Percentiles rank a stretch among this genome's conserved stretches.
phyloP scores from a whole-genome alignment of 257 asterid genomes.

The Gynochthodes officinalis region DNA sequence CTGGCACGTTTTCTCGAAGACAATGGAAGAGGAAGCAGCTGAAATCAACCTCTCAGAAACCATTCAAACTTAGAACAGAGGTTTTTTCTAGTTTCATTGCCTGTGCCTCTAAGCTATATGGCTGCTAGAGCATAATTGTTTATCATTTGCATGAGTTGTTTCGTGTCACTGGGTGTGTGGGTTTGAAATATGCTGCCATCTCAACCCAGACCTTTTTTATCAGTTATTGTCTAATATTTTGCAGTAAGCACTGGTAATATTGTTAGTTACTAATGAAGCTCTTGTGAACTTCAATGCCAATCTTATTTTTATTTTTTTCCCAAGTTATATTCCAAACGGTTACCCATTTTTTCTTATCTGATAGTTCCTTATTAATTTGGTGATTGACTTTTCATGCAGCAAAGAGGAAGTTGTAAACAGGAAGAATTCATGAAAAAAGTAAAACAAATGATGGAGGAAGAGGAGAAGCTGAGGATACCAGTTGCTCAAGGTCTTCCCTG shows the following conservation, averaged over 20 bases:
- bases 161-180: neutral
- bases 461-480: slow-evolving; percentile 77
- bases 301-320: neutral
- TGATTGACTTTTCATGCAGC: slow-evolving; percentile 41
- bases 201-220: neutral
- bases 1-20: slow-evolving; percentile 42
- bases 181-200: neutral
- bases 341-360: no score
- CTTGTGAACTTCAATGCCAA: neutral
- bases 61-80: slow-evolving; percentile 84
- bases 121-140: neutral
- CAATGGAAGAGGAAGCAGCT: slow-evolving; percentile 52
- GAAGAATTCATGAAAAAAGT: slow-evolving; percentile 75
- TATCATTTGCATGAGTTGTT: neutral
- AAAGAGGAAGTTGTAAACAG: slow-evolving; percentile 84
- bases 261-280: neutral
- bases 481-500: slow-evolving; percentile 96
- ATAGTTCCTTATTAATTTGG: neutral
- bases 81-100: slow-evolving; percentile 29
- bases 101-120: neutral
- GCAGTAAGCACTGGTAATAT: neutral
- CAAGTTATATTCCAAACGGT: neutral
- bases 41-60: slow-evolving; percentile 60
- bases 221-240: neutral
- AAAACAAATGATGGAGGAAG: slow-evolving; percentile 69